phyloP scores from a whole-genome alignment of 306 rosid genomes.

The Ceratonia siliqua region DNA sequence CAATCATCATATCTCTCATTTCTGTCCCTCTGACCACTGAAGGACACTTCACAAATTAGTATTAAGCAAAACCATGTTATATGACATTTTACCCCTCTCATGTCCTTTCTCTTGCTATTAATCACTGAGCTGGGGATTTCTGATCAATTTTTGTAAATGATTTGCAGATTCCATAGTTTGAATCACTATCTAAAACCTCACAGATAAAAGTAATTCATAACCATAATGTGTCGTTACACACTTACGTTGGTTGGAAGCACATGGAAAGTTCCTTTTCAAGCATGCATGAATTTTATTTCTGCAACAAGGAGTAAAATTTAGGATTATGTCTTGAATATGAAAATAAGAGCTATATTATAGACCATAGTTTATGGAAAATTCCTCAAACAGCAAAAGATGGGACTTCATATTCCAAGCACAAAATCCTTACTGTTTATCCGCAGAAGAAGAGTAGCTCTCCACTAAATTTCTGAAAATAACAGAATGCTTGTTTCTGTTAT shows the following conservation, averaged over 20 bases:
- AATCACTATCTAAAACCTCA: slow-evolving; percentile 1
- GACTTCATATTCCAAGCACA: slow-evolving; percentile 30
- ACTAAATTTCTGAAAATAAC: slow-evolving; percentile 69
- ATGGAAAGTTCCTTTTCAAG: slow-evolving; percentile 73
- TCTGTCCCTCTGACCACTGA: neutral
- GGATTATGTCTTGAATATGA: slow-evolving; percentile 23
- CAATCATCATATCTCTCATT: neutral
- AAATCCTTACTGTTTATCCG: slow-evolving; percentile 55
- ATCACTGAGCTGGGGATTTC: neutral
- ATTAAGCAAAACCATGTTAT: neutral
- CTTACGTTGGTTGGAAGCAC: slow-evolving; percentile 57
- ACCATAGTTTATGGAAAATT: slow-evolving; percentile 20
- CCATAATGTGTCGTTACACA: neutral
- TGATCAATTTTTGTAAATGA: neutral
- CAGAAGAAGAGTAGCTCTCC: slow-evolving; percentile 76
- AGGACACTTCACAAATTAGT: neutral
- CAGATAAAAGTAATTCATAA: neutral
- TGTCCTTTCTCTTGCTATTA: slow-evolving; percentile 5
- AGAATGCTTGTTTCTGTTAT: slow-evolving; percentile 25
- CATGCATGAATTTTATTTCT: slow-evolving; percentile 60
- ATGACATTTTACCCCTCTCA: neutral
- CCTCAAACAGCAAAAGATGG: neutral
- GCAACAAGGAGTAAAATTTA: slow-evolving; percentile 29
- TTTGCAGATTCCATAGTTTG: neutral
- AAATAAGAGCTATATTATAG: slow-evolving; percentile 9